Base-by-base conservation (phyloP, 352 stramenopile species). In the Phytopythium sindhum region DNA sequence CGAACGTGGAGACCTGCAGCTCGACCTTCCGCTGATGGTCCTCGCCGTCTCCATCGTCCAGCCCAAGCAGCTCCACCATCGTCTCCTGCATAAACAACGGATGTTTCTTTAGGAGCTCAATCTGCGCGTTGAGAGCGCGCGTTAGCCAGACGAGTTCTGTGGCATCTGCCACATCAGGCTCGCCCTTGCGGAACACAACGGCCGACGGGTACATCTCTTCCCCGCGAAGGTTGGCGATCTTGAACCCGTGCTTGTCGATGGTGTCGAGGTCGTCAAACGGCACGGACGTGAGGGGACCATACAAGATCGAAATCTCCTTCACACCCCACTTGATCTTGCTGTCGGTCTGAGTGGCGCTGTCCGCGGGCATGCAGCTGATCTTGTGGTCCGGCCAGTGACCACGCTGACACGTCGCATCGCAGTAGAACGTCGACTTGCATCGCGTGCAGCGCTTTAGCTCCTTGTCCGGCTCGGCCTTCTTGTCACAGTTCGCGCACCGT, bases 351-450 rank as follows among this genome's bases (percentile, higher is more conserved):
- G 68, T 54, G 0, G 69, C 72, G 2, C 58, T 74, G 24, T 64
- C 71, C 54, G 74, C 63, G 1, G 83, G 61, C 54, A 88, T 74
- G 60, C 86, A 95, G 65, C 83, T 93, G 23, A 91, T 66, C 66
- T 93, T 92, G 73, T 95, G 84, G 57, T 91, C 84, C 56, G 90
- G 89, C 84, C 86, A 93, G 63, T 95, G 86, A 0, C 53, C 64
- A n/a, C 81, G 80, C 66, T 95, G 86, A 59, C 84, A 93, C 51
- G 76, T 65, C 4, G 77, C 81, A 33, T 85, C 77, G 59, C 84
- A 93, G 81, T 95, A 95, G 45, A 95, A 95, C 29, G 75, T 84
- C 68, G 81, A 95, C 65, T 92, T 86, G 75, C 86, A 95, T 1
- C 84, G 86, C 42, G 86, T 95, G 63, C 86, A 95, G 26, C 84